Evolutionary conservation across 352 stramenopile genomes (phyloP).

Genomic region (Phytophthora uliginosa): DNA sequence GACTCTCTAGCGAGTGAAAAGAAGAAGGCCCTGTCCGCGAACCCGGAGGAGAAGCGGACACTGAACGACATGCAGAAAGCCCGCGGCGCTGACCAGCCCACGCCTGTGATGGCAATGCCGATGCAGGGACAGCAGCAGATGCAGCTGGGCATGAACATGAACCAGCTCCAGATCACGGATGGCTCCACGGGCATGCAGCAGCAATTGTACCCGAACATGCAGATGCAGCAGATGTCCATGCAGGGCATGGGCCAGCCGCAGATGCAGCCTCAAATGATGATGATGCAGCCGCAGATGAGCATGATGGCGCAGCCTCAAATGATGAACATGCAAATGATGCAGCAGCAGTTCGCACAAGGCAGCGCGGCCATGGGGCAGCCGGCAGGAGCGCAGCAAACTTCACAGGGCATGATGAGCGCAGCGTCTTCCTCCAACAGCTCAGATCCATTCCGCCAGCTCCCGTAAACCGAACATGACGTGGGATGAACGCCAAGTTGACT

Average conservation of each 20-base stretch:
- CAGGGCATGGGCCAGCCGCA: constrained; percentile 43
- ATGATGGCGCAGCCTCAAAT: constrained; percentile 51
- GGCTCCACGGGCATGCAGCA: constrained; percentile 39
- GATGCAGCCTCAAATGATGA: constrained; percentile 50
- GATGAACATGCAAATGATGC: constrained; percentile 42
- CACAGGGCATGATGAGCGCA: constrained; percentile 11
- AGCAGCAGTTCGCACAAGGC: constrained; percentile 33
- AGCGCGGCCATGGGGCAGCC: constrained; percentile 16
- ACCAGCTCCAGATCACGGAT: constrained; percentile 47
- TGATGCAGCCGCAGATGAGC: constrained; percentile 56
- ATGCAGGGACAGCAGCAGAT: constrained; percentile 40
- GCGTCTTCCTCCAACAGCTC: constrained; percentile 20
- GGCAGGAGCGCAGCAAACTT: constrained; percentile 14
- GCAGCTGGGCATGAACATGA: constrained; percentile 43
- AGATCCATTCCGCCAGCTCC: constrained; percentile 36
- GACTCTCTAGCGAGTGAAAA: constrained; percentile 63
- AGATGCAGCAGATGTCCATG: constrained; percentile 39
- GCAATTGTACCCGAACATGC: constrained; percentile 51
- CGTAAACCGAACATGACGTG: constrained; percentile 24
- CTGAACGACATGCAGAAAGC: constrained; percentile 75
- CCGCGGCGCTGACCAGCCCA: constrained; percentile 37
- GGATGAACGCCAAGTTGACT: not conserved
- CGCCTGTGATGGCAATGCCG: constrained; percentile 53
- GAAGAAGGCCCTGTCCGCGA: constrained; percentile 45
- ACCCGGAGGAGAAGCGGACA: constrained; percentile 51